A percentile compares a stretch with the other conserved stretches of the same genome.
These are phyloP conservation scores for Dacryopinax primogenitus DNA, from an alignment of 768 basidiomycete species.

Conservation along the genomic window DNA sequence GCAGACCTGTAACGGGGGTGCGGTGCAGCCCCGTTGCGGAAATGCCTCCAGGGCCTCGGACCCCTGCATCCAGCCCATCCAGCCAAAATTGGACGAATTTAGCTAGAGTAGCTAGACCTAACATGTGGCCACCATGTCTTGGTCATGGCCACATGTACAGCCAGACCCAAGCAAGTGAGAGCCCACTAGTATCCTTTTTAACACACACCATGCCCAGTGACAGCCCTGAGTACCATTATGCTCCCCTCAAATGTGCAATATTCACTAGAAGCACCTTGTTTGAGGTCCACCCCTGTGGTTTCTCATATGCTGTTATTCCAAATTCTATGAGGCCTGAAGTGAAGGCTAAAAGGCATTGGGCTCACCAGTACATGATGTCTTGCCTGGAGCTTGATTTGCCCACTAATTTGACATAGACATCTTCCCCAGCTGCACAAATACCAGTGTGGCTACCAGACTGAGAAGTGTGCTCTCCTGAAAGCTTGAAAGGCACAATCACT, in stretches of 20 bases:
- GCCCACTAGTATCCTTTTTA: too few species aligned
- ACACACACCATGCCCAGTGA: too few species aligned
- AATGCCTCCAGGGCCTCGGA: background rate
- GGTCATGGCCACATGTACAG: background rate
- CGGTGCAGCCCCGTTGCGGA: background rate
- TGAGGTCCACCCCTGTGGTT: background rate
- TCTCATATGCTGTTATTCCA: background rate
- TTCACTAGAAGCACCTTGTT: background rate
- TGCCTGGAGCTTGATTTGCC: background rate
- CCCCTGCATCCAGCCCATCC: background rate
- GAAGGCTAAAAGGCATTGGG: background rate
- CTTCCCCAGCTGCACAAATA: background rate
- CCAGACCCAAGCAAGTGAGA: too few species aligned
- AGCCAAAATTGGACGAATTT: background rate
- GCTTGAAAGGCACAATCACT: background rate
- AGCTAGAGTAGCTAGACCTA: background rate
- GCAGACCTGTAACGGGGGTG: background rate
- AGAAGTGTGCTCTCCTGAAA: background rate
- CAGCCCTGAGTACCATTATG: too few species aligned
- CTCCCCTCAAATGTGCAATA: too few species aligned
- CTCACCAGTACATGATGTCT: background rate
- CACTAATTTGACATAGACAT: background rate
- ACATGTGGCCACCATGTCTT: background rate
- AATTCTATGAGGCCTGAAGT: background rate
- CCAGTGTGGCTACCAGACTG: background rate